Percentiles rank a stretch among this genome's conserved stretches.
Evolutionary conservation across 2,329 filamentous ascomycete species (phyloP).

Genomic region (Penicillium sp.): DNA sequence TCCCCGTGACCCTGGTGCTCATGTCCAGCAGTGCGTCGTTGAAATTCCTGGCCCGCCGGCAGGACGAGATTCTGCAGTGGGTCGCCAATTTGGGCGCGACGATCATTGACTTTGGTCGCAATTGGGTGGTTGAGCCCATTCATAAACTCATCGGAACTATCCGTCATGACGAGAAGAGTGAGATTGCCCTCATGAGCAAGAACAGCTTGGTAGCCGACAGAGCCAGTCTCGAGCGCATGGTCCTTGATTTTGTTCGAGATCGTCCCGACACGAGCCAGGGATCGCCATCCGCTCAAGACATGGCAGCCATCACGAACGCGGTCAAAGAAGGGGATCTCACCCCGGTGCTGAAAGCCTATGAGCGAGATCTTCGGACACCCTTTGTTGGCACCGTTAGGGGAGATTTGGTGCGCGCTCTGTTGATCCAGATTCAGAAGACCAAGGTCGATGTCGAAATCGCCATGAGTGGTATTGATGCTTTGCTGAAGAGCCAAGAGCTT

Average conservation of each 20-base stretch:
- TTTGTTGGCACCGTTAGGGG: constrained; percentile 77
- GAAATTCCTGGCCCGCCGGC: constrained; percentile 66
- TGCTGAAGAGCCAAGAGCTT: constrained; percentile 92
- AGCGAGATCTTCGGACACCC: constrained; percentile 76
- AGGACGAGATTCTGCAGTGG: constrained; percentile 74
- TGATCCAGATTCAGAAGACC: constrained; percentile 97
- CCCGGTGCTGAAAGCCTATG: constrained; percentile 83
- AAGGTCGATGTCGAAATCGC: constrained; percentile 97
- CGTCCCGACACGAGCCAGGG: constrained; percentile 56
- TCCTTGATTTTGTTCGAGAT: constrained; percentile 87
- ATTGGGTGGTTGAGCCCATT: constrained; percentile 87
- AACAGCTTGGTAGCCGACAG: constrained; percentile 85
- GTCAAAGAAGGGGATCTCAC: constrained; percentile 91
- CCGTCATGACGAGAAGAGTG: constrained; percentile 82
- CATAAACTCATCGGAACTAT: constrained; percentile 85
- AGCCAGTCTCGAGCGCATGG: constrained; percentile 92
- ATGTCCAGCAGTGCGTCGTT: constrained; percentile 84
- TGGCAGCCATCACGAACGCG: constrained; percentile 67
- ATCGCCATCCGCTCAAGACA: constrained; percentile 56
- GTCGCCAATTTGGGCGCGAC: constrained; percentile 72
- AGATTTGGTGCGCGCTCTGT: constrained; percentile 78
- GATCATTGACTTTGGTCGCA: constrained; percentile 82
- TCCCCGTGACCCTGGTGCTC: constrained; percentile 64
- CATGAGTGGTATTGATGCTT: constrained; percentile 87
- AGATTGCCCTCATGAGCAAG: constrained; percentile 94